Percentiles rank a stretch among this genome's conserved stretches.
Conservation (phyloP, 768 basidiomycete genomes). For the Boletales sp. region DNA sequence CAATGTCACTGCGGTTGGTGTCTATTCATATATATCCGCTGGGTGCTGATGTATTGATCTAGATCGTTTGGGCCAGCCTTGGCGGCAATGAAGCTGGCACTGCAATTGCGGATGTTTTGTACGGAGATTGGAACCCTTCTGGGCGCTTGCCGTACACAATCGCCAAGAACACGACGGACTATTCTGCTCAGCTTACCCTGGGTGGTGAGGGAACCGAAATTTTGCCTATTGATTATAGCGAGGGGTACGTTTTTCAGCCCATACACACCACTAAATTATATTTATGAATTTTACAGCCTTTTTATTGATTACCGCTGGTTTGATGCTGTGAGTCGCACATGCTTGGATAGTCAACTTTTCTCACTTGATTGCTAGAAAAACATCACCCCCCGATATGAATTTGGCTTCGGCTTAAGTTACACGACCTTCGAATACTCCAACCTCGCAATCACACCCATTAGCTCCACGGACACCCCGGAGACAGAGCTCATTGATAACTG, state of each 20-base stretch:
- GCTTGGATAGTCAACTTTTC: not conserved
- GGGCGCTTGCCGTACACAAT: slow-evolving; percentile 74
- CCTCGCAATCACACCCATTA: slow-evolving; percentile 46
- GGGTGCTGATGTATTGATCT: slow-evolving; percentile 16
- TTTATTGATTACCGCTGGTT: slow-evolving; percentile 73
- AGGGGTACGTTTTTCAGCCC: slow-evolving; percentile 30
- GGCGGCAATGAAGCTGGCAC: slow-evolving; percentile 79
- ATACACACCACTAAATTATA: not conserved
- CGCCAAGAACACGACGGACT: slow-evolving; percentile 53
- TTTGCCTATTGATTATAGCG: slow-evolving; percentile 58
- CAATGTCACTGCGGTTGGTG: slow-evolving; percentile 64
- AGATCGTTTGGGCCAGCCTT: slow-evolving; percentile 49
- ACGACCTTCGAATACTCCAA: slow-evolving; percentile 72
- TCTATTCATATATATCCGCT: slow-evolving; percentile 11
- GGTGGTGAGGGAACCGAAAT: slow-evolving; percentile 28
- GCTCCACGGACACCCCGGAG: slow-evolving; percentile 29
- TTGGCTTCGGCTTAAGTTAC: slow-evolving; percentile 89
- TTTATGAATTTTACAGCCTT: slow-evolving; percentile 32
- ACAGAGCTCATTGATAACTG: slow-evolving; percentile 42
- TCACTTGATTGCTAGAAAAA: slow-evolving; percentile 40
- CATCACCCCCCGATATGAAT: slow-evolving; percentile 80
- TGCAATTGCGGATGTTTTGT: slow-evolving; percentile 72
- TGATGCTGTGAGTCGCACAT: slow-evolving; percentile 49
- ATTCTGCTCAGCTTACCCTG: slow-evolving; percentile 39
- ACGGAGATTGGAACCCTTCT: slow-evolving; percentile 72